Evolutionary conservation across 1,284 basidiomycete genomes (phyloP).

Genomic region (Melanopsichium pennsylvanicum): DNA sequence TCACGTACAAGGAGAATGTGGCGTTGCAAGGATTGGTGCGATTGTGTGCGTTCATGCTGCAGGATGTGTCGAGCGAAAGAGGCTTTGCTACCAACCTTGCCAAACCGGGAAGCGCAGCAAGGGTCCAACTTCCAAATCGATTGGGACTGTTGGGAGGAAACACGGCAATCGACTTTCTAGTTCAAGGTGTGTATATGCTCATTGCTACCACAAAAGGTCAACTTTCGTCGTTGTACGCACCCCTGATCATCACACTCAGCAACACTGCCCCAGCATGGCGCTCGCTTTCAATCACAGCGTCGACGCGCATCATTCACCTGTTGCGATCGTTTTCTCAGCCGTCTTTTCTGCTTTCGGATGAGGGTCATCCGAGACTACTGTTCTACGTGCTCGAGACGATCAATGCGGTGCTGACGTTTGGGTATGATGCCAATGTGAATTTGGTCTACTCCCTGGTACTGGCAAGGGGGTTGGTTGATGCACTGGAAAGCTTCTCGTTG

Average conservation of each 20-base stretch:
- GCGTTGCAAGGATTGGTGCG: slow-evolving; percentile 90
- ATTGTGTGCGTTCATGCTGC: slow-evolving; percentile 87
- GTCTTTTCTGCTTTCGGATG: slow-evolving; percentile 86
- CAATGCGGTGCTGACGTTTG: slow-evolving; percentile 76
- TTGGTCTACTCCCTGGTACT: slow-evolving; percentile 85
- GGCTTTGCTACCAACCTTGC: slow-evolving; percentile 72
- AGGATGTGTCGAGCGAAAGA: slow-evolving; percentile 84
- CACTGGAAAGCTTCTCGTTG: slow-evolving; percentile 86
- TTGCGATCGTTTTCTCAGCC: slow-evolving; percentile 89
- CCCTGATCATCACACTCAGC: slow-evolving; percentile 85
- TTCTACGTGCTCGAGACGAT: slow-evolving; percentile 94
- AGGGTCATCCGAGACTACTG: slow-evolving; percentile 87
- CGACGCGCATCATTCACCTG: slow-evolving; percentile 82
- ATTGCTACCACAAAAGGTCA: slow-evolving; percentile 79
- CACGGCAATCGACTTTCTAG: slow-evolving; percentile 44
- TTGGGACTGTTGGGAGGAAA: slow-evolving; percentile 24
- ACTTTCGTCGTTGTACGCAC: slow-evolving; percentile 71
- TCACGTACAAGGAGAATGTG: slow-evolving; percentile 62
- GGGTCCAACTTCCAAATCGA: slow-evolving; percentile 30
- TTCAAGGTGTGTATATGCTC: slow-evolving; percentile 79
- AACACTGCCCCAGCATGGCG: slow-evolving; percentile 87
- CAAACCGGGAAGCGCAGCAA: slow-evolving; percentile 40
- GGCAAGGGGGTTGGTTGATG: slow-evolving; percentile 82
- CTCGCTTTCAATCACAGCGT: slow-evolving; percentile 77
- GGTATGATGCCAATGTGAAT: slow-evolving; percentile 78